A percentile compares a stretch with the other conserved stretches of the same genome.
These are phyloP conservation scores for Bjerkandera adusta DNA, from an alignment of 1,284 basidiomycete species.

Conservation along the genomic window DNA sequence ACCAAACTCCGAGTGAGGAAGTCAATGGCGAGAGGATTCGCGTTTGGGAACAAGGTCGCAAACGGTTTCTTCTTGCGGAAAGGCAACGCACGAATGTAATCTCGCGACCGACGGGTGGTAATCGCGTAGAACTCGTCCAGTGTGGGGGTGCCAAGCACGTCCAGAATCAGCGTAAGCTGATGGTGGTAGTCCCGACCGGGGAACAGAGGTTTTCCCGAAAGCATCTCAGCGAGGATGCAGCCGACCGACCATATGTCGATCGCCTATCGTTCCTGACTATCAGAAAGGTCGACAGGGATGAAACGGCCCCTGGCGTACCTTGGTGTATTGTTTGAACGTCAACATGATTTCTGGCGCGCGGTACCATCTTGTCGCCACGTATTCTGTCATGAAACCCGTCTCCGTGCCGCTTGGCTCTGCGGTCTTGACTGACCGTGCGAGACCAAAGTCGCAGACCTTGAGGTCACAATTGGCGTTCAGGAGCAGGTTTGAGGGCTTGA, in stretches of 20 bases:
- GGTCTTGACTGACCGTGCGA: conserved; percentile 85
- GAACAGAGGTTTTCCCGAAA: conserved; percentile 91
- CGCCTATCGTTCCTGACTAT: conserved; percentile 43
- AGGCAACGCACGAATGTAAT: conserved; percentile 87
- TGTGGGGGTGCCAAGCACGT: conserved; percentile 91
- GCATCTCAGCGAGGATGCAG: conserved; percentile 97
- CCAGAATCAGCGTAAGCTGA: conserved; percentile 87
- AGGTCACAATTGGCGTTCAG: conserved; percentile 96
- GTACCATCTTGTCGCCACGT: conserved; percentile 93
- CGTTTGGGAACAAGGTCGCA: conserved; percentile 81
- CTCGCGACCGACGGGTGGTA: conserved; percentile 80
- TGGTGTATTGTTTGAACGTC: conserved; percentile 95
- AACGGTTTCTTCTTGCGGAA: conserved; percentile 86
- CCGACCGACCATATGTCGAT: conserved; percentile 97
- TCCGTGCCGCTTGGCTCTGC: conserved; percentile 83
- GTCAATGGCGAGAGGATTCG: conserved; percentile 83
- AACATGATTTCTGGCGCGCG: conserved; percentile 96
- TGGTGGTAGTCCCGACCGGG: conserved; percentile 97
- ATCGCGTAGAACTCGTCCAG: conserved; percentile 92
- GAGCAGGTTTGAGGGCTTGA: conserved; percentile 95
- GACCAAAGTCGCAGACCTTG: conserved; percentile 89
- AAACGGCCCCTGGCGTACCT: conserved; percentile 43
- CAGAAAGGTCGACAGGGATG: conserved; percentile 15
- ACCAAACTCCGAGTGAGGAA: conserved; percentile 91
- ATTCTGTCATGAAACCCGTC: conserved; percentile 93